Evolutionary conservation across 352 stramenopile genomes (phyloP).

Genomic region (Phytophthora hybrid): DNA sequence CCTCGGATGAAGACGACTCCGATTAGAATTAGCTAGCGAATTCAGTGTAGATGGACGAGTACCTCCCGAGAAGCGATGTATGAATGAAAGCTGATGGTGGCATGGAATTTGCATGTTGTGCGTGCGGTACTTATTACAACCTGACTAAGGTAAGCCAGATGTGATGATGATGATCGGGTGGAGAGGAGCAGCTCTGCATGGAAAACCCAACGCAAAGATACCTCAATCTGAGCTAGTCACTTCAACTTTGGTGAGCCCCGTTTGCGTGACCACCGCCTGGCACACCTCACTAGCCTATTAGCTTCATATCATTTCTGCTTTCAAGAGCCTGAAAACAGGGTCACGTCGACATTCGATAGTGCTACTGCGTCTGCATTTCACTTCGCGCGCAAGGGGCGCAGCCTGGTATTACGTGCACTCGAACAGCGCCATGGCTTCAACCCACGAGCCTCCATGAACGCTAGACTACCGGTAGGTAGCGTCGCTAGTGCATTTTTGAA

Average conservation of each 20-base stretch:
- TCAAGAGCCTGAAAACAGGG: neutral
- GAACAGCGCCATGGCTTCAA: neutral
- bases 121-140: neutral
- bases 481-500: neutral
- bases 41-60: slow-evolving; percentile 20
- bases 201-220: neutral
- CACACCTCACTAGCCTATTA: neutral
- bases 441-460: no score
- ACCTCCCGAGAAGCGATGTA: slow-evolving; percentile 22
- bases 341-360: slow-evolving; percentile 3
- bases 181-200: neutral
- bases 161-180: neutral
- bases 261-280: neutral
- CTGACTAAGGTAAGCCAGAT: neutral
- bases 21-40: slow-evolving; percentile 31
- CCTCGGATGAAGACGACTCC: slow-evolving; percentile 53
- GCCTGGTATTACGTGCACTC: slow-evolving; percentile 1
- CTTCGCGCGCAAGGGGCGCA: neutral
- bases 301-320: slow-evolving; percentile 5
- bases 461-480: no score
- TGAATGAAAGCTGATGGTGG: slow-evolving; percentile 4
- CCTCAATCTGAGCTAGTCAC: slow-evolving; percentile 4
- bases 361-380: slow-evolving; percentile 1
- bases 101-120: neutral
- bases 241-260: neutral